A percentile compares a stretch with the other conserved stretches of the same genome.
Conservation (phyloP, 805 yeast genomes). For the Zygosaccharomyces kombuchaensis region DNA sequence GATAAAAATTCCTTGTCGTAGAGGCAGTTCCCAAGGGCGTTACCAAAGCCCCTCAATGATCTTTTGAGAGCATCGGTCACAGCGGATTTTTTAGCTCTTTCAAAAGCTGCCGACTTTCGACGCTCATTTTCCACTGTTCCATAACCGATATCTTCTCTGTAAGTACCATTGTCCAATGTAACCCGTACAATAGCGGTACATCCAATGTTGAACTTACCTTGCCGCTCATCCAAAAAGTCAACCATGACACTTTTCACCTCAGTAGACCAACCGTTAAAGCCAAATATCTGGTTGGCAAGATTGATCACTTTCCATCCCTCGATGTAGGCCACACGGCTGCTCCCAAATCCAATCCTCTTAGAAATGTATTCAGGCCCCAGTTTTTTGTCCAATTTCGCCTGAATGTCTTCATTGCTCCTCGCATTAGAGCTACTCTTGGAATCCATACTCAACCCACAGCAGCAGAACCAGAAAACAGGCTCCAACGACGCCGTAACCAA, state of each 20-base stretch:
- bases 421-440: slow-evolving; percentile 18
- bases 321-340: slow-evolving; percentile 61
- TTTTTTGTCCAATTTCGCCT: slow-evolving; percentile 40
- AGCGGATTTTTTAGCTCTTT: slow-evolving; percentile 79
- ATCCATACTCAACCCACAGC: slow-evolving; percentile 19
- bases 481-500: background rate
- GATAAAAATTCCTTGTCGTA: slow-evolving; percentile 65
- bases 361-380: slow-evolving; percentile 78
- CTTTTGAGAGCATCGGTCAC: slow-evolving; percentile 79
- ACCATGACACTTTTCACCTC: slow-evolving; percentile 62
- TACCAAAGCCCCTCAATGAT: slow-evolving; percentile 75
- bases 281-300: slow-evolving; percentile 76
- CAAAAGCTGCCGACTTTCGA: slow-evolving; percentile 71
- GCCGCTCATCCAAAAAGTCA: slow-evolving; percentile 64
- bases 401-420: slow-evolving; percentile 31
- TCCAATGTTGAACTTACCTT: slow-evolving; percentile 59
- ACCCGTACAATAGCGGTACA: slow-evolving; percentile 70
- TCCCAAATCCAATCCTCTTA: slow-evolving; percentile 71
- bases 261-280: slow-evolving; percentile 79
- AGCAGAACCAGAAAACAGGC: background rate
- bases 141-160: slow-evolving; percentile 78
- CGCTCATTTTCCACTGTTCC: slow-evolving; percentile 77
- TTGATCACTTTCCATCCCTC: slow-evolving; percentile 84
- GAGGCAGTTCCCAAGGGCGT: slow-evolving; percentile 79
- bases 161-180: slow-evolving; percentile 70